Evolutionary conservation across 106 monocot genomes (phyloP).

Genomic region (Dioscorea zingiberensis): DNA sequence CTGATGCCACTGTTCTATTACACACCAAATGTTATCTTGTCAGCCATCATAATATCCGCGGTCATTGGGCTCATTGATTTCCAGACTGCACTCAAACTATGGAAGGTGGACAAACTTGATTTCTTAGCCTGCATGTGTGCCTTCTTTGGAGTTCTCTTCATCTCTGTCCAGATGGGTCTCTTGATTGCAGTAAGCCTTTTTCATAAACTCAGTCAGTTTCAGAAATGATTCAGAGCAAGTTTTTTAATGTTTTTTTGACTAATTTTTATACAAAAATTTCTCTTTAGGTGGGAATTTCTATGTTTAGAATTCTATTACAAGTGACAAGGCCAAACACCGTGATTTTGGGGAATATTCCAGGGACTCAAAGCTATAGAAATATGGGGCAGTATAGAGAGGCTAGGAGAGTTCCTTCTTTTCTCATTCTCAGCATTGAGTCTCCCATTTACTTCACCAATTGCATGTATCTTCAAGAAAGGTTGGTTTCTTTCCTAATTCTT

Average conservation of each 20-base stretch:
- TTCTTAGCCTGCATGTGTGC: slow-evolving; percentile 61
- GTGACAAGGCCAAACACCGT: slow-evolving; percentile 65
- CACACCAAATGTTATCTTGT: slow-evolving; percentile 67
- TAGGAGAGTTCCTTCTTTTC: slow-evolving; percentile 34
- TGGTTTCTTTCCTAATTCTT: background rate
- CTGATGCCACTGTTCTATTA: slow-evolving; percentile 72
- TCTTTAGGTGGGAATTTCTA: slow-evolving; percentile 49
- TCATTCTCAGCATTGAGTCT: slow-evolving; percentile 52
- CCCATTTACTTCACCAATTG: slow-evolving; percentile 59
- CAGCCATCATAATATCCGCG: slow-evolving; percentile 16
- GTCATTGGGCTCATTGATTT: slow-evolving; percentile 45
- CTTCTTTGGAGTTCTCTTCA: slow-evolving; percentile 72
- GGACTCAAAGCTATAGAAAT: slow-evolving; percentile 51
- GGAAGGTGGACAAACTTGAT: slow-evolving; percentile 79
- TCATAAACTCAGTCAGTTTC: no score
- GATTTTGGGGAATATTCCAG: slow-evolving; percentile 49
- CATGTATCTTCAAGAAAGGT: slow-evolving; percentile 62
- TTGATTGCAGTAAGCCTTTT: slow-evolving; percentile 39
- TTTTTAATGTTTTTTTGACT: no score
- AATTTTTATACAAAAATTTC: background rate
- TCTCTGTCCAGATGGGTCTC: slow-evolving; percentile 68
- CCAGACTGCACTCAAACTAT: slow-evolving; percentile 28
- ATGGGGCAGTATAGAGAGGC: slow-evolving; percentile 50
- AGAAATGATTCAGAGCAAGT: no score
- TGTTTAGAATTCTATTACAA: slow-evolving; percentile 65